Evolutionary conservation across 2,329 filamentous ascomycete genomes (phyloP).

Genomic region (Calonectria crousiana): DNA sequence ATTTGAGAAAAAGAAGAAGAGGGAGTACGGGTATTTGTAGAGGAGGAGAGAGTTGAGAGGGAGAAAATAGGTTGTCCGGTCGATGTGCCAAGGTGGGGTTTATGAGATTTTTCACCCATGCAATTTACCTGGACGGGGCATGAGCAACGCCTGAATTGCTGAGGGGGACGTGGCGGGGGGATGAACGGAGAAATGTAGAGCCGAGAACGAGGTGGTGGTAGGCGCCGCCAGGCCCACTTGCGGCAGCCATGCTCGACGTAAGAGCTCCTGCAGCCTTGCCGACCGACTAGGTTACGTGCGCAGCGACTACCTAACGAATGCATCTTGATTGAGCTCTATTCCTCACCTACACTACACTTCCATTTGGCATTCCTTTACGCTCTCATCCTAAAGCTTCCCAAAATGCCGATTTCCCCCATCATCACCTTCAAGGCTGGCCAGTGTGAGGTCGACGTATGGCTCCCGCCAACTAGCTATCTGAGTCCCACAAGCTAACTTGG

Average conservation of each 20-base stretch:
- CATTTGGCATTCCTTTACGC: slow-evolving; percentile 17
- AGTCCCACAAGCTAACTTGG: slow-evolving; percentile 34
- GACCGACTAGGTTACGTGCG: slow-evolving; percentile 14
- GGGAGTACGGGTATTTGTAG: slow-evolving; percentile 44
- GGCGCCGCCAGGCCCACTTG: background rate
- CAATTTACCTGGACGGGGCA: slow-evolving; percentile 43
- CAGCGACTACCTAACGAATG: slow-evolving; percentile 22
- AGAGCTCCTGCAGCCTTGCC: slow-evolving; percentile 54
- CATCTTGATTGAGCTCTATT: slow-evolving; percentile 23
- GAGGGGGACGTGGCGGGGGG: slow-evolving; percentile 37
- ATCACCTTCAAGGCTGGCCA: slow-evolving; percentile 97
- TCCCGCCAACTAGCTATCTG: background rate
- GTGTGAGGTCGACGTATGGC: slow-evolving; percentile 84
- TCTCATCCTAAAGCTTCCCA: slow-evolving; percentile 21
- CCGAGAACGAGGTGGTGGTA: slow-evolving; percentile 27
- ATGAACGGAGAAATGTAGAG: slow-evolving; percentile 31
- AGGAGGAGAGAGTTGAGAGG: slow-evolving; percentile 45
- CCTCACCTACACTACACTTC: slow-evolving; percentile 22
- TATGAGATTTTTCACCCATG: slow-evolving; percentile 54
- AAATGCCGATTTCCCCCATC: slow-evolving; percentile 86
- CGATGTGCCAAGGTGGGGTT: slow-evolving; percentile 55
- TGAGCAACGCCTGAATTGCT: slow-evolving; percentile 32
- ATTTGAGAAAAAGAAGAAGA: slow-evolving; percentile 36
- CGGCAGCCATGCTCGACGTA: slow-evolving; percentile 48
- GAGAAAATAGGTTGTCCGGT: slow-evolving; percentile 53